phyloP scores from a whole-genome alignment of 169 alveolate species.

The Hepatocystis sp. region DNA sequence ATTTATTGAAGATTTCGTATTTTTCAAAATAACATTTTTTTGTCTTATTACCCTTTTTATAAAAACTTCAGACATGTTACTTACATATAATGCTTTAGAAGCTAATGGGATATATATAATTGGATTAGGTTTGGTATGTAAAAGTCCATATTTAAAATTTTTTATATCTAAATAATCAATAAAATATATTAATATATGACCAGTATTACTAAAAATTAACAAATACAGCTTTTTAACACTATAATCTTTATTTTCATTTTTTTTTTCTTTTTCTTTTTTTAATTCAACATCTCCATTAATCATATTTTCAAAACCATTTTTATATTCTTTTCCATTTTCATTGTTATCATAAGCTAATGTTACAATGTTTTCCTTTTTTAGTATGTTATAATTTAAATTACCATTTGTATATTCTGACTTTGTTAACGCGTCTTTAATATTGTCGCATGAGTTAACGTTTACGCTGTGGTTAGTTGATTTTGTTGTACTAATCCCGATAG shows the following conservation, averaged over 20 bases:
- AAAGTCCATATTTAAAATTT: slow-evolving; percentile 45
- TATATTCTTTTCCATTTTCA: background rate
- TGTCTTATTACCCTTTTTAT: slow-evolving; percentile 50
- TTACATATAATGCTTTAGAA: slow-evolving; percentile 14
- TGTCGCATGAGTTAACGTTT: too few species aligned
- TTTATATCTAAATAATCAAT: slow-evolving; percentile 19
- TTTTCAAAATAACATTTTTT: slow-evolving; percentile 37
- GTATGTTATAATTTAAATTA: background rate
- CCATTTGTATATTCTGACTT: too few species aligned
- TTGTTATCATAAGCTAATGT: background rate
- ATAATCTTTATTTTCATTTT: background rate
- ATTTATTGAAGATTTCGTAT: slow-evolving; percentile 49
- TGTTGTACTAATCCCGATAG: too few species aligned
- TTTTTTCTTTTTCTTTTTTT: background rate
- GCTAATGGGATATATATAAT: slow-evolving; percentile 27
- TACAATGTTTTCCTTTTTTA: background rate
- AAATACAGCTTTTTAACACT: slow-evolving; percentile 32
- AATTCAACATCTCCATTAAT: background rate
- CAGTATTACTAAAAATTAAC: slow-evolving; percentile 24
- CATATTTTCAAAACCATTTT: background rate
- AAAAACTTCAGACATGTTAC: slow-evolving; percentile 18
- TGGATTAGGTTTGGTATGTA: slow-evolving; percentile 7
- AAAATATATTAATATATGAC: slow-evolving; percentile 44
- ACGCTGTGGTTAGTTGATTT: too few species aligned
- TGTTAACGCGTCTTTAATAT: too few species aligned